phyloP scores from a whole-genome alignment of 768 basidiomycete species.

The Cyathus striatus region DNA sequence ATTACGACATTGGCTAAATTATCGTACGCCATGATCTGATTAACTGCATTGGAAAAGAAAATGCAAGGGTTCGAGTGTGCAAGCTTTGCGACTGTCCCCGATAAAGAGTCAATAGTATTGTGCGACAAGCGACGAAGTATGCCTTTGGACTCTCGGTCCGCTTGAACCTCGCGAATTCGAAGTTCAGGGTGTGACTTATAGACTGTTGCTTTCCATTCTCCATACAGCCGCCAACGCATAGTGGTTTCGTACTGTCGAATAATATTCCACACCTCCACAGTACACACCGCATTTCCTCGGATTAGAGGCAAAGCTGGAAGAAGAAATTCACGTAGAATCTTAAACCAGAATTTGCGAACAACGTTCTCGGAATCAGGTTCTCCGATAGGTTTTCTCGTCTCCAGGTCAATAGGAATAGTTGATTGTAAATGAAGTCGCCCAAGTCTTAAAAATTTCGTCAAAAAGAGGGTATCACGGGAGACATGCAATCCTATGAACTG shows the following conservation, averaged over 20 bases:
- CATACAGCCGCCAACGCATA: conserved; percentile 87
- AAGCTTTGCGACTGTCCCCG: conserved; percentile 86
- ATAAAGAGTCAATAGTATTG: conserved; percentile 78
- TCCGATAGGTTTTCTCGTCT: conserved; percentile 53
- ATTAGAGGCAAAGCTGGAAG: conserved; percentile 86
- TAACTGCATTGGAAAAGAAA: conserved; percentile 83
- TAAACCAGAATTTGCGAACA: conserved; percentile 79
- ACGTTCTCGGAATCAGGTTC: conserved; percentile 55
- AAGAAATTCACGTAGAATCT: conserved; percentile 71
- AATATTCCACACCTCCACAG: conserved; percentile 90
- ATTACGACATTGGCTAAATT: conserved; percentile 89
- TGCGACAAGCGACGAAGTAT: conserved; percentile 84
- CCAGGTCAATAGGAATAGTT: conserved; percentile 51
- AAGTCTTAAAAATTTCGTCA: conserved; percentile 77
- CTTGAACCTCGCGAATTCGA: conserved; percentile 73
- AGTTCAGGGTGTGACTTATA: conserved; percentile 79
- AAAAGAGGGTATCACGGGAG: conserved; percentile 69
- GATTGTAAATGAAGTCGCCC: conserved; percentile 61
- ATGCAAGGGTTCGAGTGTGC: conserved; percentile 93
- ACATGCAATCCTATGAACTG: conserved; percentile 77
- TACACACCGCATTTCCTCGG: conserved; percentile 81
- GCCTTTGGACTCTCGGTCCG: conserved; percentile 83
- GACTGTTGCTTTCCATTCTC: conserved; percentile 81
- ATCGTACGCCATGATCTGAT: conserved; percentile 95
- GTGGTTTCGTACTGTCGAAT: conserved; percentile 74